Conservation (phyloP, 352 stramenopile genomes). For the Phytophthora nicotianae region DNA sequence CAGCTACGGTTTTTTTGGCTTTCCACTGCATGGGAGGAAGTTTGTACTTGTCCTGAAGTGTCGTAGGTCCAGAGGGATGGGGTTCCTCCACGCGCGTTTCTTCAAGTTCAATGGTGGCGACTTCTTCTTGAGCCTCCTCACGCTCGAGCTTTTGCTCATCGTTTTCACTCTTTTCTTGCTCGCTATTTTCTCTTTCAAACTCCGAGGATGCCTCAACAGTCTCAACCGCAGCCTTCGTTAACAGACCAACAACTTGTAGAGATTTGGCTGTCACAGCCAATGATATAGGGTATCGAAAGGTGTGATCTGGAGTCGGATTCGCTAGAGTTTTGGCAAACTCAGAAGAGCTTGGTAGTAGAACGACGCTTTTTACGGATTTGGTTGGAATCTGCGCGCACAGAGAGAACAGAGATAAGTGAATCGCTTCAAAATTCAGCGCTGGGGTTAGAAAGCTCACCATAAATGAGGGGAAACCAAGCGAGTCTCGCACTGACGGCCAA, state of each 20-base stretch:
- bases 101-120: not conserved
- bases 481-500: slow-evolving; percentile 54
- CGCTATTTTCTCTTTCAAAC: slow-evolving; percentile 1
- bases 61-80: slow-evolving; percentile 11
- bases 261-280: slow-evolving; percentile 21
- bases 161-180: not conserved
- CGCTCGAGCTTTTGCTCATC: not conserved
- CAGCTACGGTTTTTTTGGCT: not conserved
- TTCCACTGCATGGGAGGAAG: slow-evolving; percentile 46
- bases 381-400: slow-evolving; percentile 13
- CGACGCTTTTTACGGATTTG: slow-evolving; percentile 4
- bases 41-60: slow-evolving; percentile 54
- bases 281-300: slow-evolving; percentile 9
- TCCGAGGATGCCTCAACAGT: not conserved
- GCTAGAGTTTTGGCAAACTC: slow-evolving; percentile 12
- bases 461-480: slow-evolving; percentile 33
- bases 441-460: slow-evolving; percentile 25
- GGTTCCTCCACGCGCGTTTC: not conserved
- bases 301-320: slow-evolving; percentile 9
- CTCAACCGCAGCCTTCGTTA: slow-evolving; percentile 11
- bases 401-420: not conserved
- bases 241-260: slow-evolving; percentile 24
- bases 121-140: slow-evolving; percentile 6
- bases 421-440: not conserved
- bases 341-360: slow-evolving; percentile 10